Conservation (phyloP, 23 red algal species). For the Gracilaria gracilis region DNA sequence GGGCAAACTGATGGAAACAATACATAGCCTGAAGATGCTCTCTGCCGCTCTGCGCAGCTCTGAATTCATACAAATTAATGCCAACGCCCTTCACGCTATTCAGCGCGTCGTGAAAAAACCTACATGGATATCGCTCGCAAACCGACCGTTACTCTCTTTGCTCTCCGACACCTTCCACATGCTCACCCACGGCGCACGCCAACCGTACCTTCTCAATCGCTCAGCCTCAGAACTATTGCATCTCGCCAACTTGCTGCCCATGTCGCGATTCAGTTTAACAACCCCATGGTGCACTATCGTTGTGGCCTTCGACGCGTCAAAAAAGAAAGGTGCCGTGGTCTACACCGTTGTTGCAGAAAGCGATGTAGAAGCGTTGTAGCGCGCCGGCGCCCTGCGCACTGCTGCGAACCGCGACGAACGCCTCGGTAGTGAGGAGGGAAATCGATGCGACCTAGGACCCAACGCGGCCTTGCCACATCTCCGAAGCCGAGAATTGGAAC, state of each 20-base stretch:
- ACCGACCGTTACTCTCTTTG: not conserved
- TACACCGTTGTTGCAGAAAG: not conserved
- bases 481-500: not conserved
- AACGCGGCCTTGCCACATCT: not conserved
- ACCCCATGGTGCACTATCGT: not conserved
- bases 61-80: too few relatives aligned
- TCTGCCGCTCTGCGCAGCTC: too few relatives aligned
- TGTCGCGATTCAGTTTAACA: not conserved
- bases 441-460: too few relatives aligned
- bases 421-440: too few relatives aligned
- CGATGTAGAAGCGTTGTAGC: not conserved
- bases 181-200: not conserved
- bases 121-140: not conserved
- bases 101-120: not conserved
- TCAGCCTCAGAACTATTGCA: not conserved
- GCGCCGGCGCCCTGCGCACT: too few relatives aligned
- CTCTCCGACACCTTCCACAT: conserved; percentile 2
- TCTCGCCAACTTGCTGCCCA: not conserved
- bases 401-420: too few relatives aligned
- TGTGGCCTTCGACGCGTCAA: not conserved
- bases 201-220: too few relatives aligned
- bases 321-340: not conserved
- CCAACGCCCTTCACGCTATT: not conserved
- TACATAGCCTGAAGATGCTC: too few relatives aligned
- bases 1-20: too few relatives aligned